Evolutionary conservation across 1,284 basidiomycete species (phyloP).

Genomic region (Boletus albobrunnescens): DNA sequence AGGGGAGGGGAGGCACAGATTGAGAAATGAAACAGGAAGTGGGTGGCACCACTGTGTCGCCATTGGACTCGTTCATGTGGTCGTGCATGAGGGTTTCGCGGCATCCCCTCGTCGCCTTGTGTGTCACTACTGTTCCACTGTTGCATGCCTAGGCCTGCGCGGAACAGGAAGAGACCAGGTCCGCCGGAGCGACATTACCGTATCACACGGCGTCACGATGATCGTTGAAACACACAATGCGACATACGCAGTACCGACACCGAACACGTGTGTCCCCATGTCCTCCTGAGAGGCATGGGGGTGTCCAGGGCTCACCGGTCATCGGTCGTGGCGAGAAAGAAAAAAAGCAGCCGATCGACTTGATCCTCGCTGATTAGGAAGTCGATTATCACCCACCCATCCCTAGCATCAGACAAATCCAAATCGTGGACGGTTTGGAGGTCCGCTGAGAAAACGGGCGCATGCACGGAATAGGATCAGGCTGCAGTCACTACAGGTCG

Average conservation of each 20-base stretch:
- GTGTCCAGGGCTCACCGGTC: conserved; percentile 1
- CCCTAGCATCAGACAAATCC: conserved; percentile 26
- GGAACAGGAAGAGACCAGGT: conserved; percentile 13
- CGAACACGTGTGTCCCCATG: conserved; percentile 10
- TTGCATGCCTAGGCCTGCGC: background rate
- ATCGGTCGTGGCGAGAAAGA: background rate
- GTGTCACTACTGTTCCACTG: background rate
- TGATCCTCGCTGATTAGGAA: conserved; percentile 14
- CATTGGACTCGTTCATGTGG: background rate
- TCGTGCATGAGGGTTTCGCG: background rate
- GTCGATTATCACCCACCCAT: background rate
- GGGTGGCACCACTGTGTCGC: background rate
- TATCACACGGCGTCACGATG: background rate
- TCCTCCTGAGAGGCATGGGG: background rate
- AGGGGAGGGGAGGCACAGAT: too few relatives aligned
- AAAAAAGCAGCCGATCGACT: background rate
- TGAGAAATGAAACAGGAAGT: background rate
- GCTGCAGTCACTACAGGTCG: background rate
- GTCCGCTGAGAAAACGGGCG: conserved; percentile 14
- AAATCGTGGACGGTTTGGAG: conserved; percentile 3
- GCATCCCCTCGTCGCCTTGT: background rate
- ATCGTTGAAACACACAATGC: background rate
- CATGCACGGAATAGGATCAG: conserved; percentile 5
- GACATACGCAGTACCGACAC: background rate
- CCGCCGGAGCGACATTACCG: background rate